Base-by-base conservation (phyloP, 1,284 basidiomycete species). In the Ustilago nuda region DNA sequence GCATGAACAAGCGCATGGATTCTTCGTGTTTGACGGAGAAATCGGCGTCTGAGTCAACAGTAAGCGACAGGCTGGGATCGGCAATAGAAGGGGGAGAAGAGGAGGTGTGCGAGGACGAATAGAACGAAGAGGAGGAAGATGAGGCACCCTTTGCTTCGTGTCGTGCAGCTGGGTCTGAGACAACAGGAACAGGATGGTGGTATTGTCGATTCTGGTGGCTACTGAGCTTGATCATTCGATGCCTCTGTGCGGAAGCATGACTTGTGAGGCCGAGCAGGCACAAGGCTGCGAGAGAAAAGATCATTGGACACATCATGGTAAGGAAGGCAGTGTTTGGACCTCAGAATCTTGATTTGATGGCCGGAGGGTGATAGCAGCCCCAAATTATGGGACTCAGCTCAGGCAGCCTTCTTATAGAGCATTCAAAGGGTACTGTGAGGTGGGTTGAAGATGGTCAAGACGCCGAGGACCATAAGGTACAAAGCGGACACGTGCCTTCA, bases 1-100 rank as follows among this genome's bases (percentile, higher is more conserved):
- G 69, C 69, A 72, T 72, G 30, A 63, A 37, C 4, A 66, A 64
- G 7, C 69, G 56, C 69, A 72, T 72, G 11, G 56, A 23, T 36
- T 72, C 69, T 6, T 58, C 59, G 17, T 51, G 43, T 15, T 58
- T 23, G 8, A 66, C 54, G 4, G 63, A 52, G 2, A 39, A 7
- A 13, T 66, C 61, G 0, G 56, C 69, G 32, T 72, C 69, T 0
- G 59, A 59, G 36, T 72, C 69, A 5, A 39, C 37, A 15, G 60
- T 63, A 3, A 72, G 52, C 27, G 51, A 43, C 17, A 72, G 48
- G 4, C 41, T 45, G 0, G 69, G 64, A 35, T 72, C 69, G 13
- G 39, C 27, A 8, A 19, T 51, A 19, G 36, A n/a, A 6, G 41
- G 23, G 11, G 17, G 12, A 13, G 35, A 11, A 45, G 19, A 37